Base-by-base conservation (phyloP, 2,329 filamentous ascomycete genomes). In the Lasiodiplodia sp. region DNA sequence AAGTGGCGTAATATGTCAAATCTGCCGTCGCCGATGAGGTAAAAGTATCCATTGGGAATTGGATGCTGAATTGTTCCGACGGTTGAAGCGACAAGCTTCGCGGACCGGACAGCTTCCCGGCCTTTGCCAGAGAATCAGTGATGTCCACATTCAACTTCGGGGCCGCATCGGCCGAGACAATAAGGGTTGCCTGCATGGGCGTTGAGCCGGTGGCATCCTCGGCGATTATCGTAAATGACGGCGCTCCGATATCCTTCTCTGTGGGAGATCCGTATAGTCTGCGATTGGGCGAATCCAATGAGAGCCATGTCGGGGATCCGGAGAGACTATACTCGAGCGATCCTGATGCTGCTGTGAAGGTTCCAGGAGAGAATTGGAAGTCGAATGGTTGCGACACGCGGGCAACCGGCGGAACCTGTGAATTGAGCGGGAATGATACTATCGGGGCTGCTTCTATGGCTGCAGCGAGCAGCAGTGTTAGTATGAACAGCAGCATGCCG, bases 321-420 rank as follows among this genome's bases (percentile, higher is more conserved):
- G 82, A 80, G 8, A 97, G 83, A 6, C 86, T 86, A 77, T 96
- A 97, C 6, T 86, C 86, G 63, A 94, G 85, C 52, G 83, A 75
- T 12, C 77, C 75, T 40, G 81, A 80, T 52, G 81, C 79, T 18
- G 91, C 91, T 16, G 84, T 83, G 79, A 97, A 97, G 0, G 93
- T 97, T 49, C 89, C 88, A 18, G 84, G 79, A 11, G 92, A 91
- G 74, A 97, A 92, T 37, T 87, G 83, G 75, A 94, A 93, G 11
- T 84, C 87, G 79, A 93, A 96, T 2, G 85, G 83, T 73, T 90
- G 76, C 51, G 86, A 87, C 69, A 92, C 83, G 72, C 91, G 87
- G 23, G 92, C 93, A 66, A 94, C 90, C 3, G 91, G 90, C 38
- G 93, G 93, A 0, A 96, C 86, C 78, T 97, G 94, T 2, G 92